Conservation (phyloP, 768 basidiomycete species). For the Lanmaoa pseudosensibilis region DNA sequence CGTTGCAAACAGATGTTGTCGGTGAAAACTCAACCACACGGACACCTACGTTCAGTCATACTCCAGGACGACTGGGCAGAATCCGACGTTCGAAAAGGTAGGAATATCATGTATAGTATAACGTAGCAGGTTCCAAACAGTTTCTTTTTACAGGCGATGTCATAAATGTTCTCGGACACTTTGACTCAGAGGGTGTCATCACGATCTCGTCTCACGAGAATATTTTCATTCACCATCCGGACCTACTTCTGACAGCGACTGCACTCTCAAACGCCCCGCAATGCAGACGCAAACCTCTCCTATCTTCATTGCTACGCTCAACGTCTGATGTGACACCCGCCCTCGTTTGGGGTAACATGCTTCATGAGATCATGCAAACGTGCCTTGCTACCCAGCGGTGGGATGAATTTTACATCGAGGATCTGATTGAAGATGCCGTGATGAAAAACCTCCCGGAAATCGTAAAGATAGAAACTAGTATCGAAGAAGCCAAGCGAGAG, state of each 20-base stretch:
- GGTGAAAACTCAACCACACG: slow-evolving; percentile 43
- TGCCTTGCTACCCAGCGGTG: slow-evolving; percentile 64
- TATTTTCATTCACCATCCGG: slow-evolving; percentile 86
- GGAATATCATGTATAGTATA: slow-evolving; percentile 5
- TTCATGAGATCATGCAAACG: slow-evolving; percentile 88
- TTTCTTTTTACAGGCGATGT: slow-evolving; percentile 60
- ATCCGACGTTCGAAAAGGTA: slow-evolving; percentile 62
- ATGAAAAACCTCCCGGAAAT: slow-evolving; percentile 57
- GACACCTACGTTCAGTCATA: slow-evolving; percentile 48
- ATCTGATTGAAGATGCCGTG: slow-evolving; percentile 56
- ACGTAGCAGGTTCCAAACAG: background rate
- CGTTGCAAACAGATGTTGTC: slow-evolving; percentile 44
- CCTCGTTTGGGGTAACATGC: slow-evolving; percentile 87
- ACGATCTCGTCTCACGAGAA: slow-evolving; percentile 62
- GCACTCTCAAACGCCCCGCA: slow-evolving; percentile 79
- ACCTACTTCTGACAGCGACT: slow-evolving; percentile 88
- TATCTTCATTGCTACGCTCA: slow-evolving; percentile 62
- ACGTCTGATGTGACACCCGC: slow-evolving; percentile 61
- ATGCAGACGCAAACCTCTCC: slow-evolving; percentile 85
- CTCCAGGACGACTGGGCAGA: slow-evolving; percentile 79
- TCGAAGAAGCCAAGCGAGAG: slow-evolving; percentile 67
- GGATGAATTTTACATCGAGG: slow-evolving; percentile 63
- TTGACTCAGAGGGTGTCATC: slow-evolving; percentile 43
- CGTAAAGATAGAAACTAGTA: slow-evolving; percentile 53
- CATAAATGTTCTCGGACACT: slow-evolving; percentile 70